These are phyloP conservation scores for Teratosphaeria zuluensis DNA, from an alignment of 2,329 filamentous ascomycete species.

Conservation along the genomic window DNA sequence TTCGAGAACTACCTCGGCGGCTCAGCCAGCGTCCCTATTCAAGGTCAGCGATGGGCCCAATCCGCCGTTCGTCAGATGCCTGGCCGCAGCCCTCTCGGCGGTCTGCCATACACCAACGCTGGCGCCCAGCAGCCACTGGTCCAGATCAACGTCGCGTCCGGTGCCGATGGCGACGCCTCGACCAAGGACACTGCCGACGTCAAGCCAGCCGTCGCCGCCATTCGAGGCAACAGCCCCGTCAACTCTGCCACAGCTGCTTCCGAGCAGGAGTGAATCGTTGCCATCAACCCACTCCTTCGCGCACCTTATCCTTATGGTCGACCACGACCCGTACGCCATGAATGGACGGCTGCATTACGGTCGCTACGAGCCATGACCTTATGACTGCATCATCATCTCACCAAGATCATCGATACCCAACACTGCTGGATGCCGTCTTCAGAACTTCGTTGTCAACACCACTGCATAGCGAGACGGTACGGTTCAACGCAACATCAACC, in stretches of 20 bases:
- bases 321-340: slow-evolving; percentile 16
- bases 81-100: slow-evolving; percentile 12
- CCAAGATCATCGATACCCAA: slow-evolving; percentile 1
- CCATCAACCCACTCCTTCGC: slow-evolving; percentile 1
- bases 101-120: slow-evolving; percentile 1
- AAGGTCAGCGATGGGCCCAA: slow-evolving; percentile 28
- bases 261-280: slow-evolving; percentile 11
- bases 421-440: background rate
- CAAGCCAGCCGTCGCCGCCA: slow-evolving; percentile 15
- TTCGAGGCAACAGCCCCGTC: slow-evolving; percentile 16
- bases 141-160: slow-evolving; percentile 13
- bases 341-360: slow-evolving; percentile 11
- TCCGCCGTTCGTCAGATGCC: slow-evolving; percentile 17
- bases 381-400: slow-evolving; percentile 5
- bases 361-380: slow-evolving; percentile 14
- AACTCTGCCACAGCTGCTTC: slow-evolving; percentile 13
- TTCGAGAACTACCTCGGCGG: slow-evolving; percentile 29
- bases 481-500: background rate
- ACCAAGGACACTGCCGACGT: slow-evolving; percentile 7
- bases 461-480: slow-evolving; percentile 1
- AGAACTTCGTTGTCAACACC: slow-evolving; percentile 8
- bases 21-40: slow-evolving; percentile 21
- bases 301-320: slow-evolving; percentile 14
- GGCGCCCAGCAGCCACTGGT: slow-evolving; percentile 15
- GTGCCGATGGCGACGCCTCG: slow-evolving; percentile 3